Conservation (phyloP, 1,284 basidiomycete genomes). For the Marasmius sp. region DNA sequence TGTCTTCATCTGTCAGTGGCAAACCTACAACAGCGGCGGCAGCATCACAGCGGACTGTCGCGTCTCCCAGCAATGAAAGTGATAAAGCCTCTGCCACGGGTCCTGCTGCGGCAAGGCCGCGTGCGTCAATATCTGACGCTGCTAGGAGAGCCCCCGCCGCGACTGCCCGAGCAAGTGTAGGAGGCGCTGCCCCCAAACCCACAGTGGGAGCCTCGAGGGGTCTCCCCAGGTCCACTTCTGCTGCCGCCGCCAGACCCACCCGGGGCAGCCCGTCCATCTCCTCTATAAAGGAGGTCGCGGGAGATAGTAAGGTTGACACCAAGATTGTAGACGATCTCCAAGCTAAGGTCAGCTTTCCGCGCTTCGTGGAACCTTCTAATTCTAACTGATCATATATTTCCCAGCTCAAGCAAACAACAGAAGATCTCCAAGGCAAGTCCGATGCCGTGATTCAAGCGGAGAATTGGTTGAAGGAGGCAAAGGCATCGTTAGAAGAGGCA, state of each 20-base stretch:
- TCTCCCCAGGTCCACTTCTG: constrained; percentile 25
- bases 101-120: constrained; percentile 39
- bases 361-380: constrained; percentile 8
- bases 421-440: constrained; percentile 52
- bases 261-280: constrained; percentile 60
- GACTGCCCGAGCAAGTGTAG: constrained; percentile 37
- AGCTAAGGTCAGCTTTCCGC: constrained; percentile 46
- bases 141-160: constrained; percentile 46
- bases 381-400: constrained; percentile 14
- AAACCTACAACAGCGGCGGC: constrained; percentile 30
- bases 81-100: constrained; percentile 36
- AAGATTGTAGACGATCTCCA: constrained; percentile 58
- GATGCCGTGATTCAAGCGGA: constrained; percentile 51
- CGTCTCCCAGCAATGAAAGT: constrained; percentile 43
- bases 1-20: constrained; percentile 37
- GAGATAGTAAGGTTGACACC: constrained; percentile 52
- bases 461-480: constrained; percentile 47
- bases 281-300: constrained; percentile 67
- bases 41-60: constrained; percentile 35
- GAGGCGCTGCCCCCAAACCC: constrained; percentile 26
- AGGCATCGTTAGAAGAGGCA: constrained; percentile 49
- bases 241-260: constrained; percentile 30
- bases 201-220: constrained; percentile 23
- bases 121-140: constrained; percentile 55
- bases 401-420: constrained; percentile 59